Evolutionary conservation across 2,329 filamentous ascomycete species (phyloP).

Genomic region (Trematosphaeria pertusa): DNA sequence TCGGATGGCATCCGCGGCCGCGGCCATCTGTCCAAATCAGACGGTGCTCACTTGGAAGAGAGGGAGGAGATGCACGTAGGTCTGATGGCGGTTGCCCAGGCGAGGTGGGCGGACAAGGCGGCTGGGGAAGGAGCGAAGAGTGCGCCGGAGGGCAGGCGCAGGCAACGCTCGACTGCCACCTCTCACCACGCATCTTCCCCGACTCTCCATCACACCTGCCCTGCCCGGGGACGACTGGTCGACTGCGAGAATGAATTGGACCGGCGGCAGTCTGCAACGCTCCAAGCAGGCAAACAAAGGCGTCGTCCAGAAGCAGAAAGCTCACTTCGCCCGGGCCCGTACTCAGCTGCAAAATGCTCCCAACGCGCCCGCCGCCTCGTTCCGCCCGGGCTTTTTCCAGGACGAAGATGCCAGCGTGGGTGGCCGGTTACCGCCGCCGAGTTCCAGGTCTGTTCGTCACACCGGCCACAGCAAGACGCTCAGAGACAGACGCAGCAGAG

Average conservation of each 20-base stretch:
- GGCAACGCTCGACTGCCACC: background rate
- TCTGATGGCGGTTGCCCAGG: no score
- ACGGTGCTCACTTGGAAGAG: no score
- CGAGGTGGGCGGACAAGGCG: no score
- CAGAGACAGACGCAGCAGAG: background rate
- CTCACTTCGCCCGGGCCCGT: conserved; percentile 54
- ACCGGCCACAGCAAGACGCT: conserved; percentile 13
- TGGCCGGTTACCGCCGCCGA: conserved; percentile 12
- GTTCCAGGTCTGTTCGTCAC: conserved; percentile 18
- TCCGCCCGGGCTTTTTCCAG: conserved; percentile 32
- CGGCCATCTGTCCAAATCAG: background rate
- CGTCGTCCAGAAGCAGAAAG: conserved; percentile 51
- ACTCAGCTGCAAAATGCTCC: conserved; percentile 34
- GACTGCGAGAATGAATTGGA: conserved; percentile 65
- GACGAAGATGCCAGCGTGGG: conserved; percentile 14
- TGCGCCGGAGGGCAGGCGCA: background rate
- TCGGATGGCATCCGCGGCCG: background rate
- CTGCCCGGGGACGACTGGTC: no score
- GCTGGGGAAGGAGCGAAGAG: background rate
- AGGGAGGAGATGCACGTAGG: no score
- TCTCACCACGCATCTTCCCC: background rate
- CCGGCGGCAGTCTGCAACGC: conserved; percentile 53
- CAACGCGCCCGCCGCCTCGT: conserved; percentile 21
- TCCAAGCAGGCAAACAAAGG: conserved; percentile 46
- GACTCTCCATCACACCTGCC: no score